Percentiles rank a stretch among this genome's conserved stretches.
Evolutionary conservation across 139 green algal species (phyloP).

Genomic region (Raphidocelis subcapitata): DNA sequence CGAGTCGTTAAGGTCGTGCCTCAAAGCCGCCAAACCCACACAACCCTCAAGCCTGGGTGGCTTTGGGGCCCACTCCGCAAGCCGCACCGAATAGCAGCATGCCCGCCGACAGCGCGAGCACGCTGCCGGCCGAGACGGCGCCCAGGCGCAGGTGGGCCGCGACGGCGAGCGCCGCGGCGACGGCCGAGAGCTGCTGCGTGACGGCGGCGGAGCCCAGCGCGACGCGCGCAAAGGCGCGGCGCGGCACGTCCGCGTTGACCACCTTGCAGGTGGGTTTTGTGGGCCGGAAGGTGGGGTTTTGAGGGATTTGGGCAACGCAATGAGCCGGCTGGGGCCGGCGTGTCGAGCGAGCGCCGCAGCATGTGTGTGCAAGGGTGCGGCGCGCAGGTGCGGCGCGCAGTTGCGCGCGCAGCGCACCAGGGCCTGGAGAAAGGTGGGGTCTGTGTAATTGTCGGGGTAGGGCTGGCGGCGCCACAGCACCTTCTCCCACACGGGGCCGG

Average conservation of each 20-base stretch:
- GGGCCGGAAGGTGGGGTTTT: not conserved
- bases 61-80: too few species aligned
- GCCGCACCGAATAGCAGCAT: slow-evolving; percentile 24
- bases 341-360: too few species aligned
- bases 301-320: not conserved
- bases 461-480: slow-evolving; percentile 58
- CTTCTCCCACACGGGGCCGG: slow-evolving; percentile 42
- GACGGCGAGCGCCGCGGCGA: slow-evolving; percentile 44
- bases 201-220: slow-evolving; percentile 63
- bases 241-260: slow-evolving; percentile 52
- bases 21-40: slow-evolving; percentile 17
- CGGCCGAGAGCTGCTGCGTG: slow-evolving; percentile 72
- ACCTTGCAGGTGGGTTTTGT: slow-evolving; percentile 41
- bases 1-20: too few species aligned
- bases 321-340: not conserved
- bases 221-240: slow-evolving; percentile 62
- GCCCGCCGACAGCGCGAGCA: slow-evolving; percentile 23
- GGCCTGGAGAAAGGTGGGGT: slow-evolving; percentile 62
- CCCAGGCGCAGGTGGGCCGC: slow-evolving; percentile 52
- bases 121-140: slow-evolving; percentile 1
- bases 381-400: too few species aligned
- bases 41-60: too few species aligned
- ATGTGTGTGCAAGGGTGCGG: not conserved
- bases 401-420: slow-evolving; percentile 37
- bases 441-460: slow-evolving; percentile 67